phyloP scores from a whole-genome alignment of 73 alveolate genomes.

The Paramecium tetraurelia region DNA sequence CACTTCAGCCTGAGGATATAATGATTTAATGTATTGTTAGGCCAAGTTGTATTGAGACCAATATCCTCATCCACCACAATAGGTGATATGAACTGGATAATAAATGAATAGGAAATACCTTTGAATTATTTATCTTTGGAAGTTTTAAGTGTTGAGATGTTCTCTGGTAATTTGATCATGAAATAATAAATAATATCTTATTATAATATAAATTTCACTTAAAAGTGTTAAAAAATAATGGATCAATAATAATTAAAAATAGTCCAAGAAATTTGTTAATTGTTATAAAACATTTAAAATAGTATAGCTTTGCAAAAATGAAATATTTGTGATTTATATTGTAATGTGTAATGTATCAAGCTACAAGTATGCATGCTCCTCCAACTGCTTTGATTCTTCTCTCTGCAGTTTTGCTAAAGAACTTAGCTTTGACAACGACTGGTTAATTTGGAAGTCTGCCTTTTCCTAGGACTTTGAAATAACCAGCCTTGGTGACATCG shows the following conservation, averaged over 20 bases:
- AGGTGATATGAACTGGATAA: not conserved
- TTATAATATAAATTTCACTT: not conserved
- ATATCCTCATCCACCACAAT: constrained; percentile 57
- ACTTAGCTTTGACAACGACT: constrained; percentile 91
- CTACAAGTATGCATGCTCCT: constrained; percentile 96
- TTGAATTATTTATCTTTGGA: not conserved
- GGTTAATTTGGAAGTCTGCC: constrained; percentile 93
- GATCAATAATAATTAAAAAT: not conserved
- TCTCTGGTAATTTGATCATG: not conserved
- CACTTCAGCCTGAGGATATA: constrained; percentile 29
- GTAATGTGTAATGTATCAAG: constrained; percentile 67
- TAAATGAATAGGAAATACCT: not conserved
- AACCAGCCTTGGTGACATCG: constrained; percentile 97
- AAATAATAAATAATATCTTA: not conserved
- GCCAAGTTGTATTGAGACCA: not conserved
- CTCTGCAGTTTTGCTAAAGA: constrained; percentile 95
- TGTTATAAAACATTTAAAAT: not conserved
- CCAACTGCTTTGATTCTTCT: constrained; percentile 97
- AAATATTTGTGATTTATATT: not conserved
- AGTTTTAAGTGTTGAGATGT: not conserved
- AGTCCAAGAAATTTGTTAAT: not conserved
- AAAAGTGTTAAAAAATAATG: not conserved
- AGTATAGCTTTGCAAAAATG: not conserved
- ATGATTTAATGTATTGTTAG: not conserved
- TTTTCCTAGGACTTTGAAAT: constrained; percentile 94